Conservation (phyloP, 352 stramenopile genomes). For the Ophiocytium majus region DNA sequence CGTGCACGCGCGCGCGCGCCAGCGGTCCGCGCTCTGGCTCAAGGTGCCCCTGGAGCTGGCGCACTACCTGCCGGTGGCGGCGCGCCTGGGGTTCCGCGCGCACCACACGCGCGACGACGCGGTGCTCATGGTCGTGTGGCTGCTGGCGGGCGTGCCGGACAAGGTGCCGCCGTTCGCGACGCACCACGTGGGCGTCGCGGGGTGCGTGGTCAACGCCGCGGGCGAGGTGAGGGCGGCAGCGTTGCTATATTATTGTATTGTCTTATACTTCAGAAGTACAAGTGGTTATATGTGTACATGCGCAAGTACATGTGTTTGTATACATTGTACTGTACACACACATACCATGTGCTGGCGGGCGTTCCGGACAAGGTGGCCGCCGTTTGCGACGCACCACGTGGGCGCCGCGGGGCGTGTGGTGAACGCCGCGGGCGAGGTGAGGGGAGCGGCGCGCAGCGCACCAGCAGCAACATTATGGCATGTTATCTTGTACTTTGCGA, state of each 20-base stretch:
- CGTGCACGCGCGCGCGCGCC: constrained; percentile 51
- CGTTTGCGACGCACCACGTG: constrained; percentile 59
- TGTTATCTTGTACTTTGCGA: too few species aligned
- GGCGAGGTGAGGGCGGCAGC: too few species aligned
- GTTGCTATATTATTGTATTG: too few species aligned
- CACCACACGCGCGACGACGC: constrained; percentile 56
- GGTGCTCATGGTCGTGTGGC: constrained; percentile 58
- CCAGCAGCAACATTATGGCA: too few species aligned
- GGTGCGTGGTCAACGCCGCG: constrained; percentile 21
- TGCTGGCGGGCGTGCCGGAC: constrained; percentile 55
- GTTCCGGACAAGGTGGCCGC: constrained; percentile 58
- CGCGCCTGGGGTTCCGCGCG: constrained; percentile 52
- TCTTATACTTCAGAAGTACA: too few species aligned
- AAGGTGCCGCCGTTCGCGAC: constrained; percentile 58
- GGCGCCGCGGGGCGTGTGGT: constrained; percentile 55
- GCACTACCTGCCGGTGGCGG: constrained; percentile 50
- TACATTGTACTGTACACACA: too few species aligned
- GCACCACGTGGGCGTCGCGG: constrained; percentile 60
- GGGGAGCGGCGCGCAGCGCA: too few species aligned
- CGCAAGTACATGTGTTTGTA: too few species aligned
- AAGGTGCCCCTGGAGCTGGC: constrained; percentile 53
- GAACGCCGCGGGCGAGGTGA: neutral
- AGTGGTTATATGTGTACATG: too few species aligned
- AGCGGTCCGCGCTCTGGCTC: constrained; percentile 49
- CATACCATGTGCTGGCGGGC: constrained; percentile 55